phyloP scores from a whole-genome alignment of 2,329 filamentous ascomycete genomes.

The Onygenales sp. region DNA sequence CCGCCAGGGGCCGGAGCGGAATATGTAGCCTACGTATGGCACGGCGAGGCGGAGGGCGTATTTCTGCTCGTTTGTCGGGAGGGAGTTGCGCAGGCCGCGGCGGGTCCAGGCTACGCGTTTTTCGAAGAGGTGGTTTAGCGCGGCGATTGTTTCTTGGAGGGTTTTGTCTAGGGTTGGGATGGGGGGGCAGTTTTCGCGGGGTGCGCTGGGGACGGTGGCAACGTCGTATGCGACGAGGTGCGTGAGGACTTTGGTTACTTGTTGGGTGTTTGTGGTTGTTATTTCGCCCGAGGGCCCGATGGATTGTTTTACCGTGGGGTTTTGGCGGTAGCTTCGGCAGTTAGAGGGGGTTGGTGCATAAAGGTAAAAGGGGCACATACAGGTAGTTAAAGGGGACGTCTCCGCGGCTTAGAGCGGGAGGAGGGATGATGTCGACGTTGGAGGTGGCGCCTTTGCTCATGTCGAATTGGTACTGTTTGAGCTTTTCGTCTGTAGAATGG shows the following conservation, averaged over 20 bases:
- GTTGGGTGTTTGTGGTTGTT: constrained; percentile 48
- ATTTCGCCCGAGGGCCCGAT: constrained; percentile 50
- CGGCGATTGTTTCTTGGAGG: constrained; percentile 54
- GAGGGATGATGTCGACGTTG: constrained; percentile 65
- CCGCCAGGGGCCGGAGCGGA: constrained; percentile 84
- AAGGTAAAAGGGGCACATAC: constrained; percentile 23
- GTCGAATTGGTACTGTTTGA: constrained; percentile 59
- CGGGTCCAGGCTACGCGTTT: constrained; percentile 79
- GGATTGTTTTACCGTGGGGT: constrained; percentile 61
- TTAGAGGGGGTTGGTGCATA: constrained; percentile 12
- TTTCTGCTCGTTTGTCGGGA: constrained; percentile 43
- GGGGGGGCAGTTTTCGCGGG: constrained; percentile 47
- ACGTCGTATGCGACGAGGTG: constrained; percentile 53
- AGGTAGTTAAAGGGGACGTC: constrained; percentile 59
- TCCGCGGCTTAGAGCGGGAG: constrained; percentile 67
- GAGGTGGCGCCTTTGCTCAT: constrained; percentile 49
- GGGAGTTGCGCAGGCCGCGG: constrained; percentile 65
- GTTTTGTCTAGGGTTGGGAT: constrained; percentile 43
- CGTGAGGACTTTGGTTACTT: constrained; percentile 49
- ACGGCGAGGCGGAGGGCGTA: constrained; percentile 61
- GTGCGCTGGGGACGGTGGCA: constrained; percentile 50
- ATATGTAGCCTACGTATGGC: constrained; percentile 82
- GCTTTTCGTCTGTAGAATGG: constrained; percentile 37
- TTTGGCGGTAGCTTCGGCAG: constrained; percentile 67
- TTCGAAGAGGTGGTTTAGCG: constrained; percentile 57